These are phyloP conservation scores for Myxozyma udenii DNA, from an alignment of 805 yeast genomes.

Conservation along the genomic window DNA sequence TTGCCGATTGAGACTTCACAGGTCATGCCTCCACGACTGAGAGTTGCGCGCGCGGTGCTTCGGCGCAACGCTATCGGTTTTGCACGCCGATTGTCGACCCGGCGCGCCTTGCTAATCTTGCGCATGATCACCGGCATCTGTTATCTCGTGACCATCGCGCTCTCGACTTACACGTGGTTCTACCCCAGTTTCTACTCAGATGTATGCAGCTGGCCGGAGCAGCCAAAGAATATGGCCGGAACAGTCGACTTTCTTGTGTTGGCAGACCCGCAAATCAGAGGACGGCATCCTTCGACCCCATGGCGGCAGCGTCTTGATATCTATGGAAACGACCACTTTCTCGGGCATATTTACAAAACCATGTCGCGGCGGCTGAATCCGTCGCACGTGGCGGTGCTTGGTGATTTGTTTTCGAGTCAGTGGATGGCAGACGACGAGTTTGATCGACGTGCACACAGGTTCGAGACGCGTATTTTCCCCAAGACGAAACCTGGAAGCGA, in stretches of 20 bases:
- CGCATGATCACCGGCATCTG: too few species aligned
- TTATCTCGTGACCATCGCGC: constrained; percentile 7
- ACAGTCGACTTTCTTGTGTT: constrained; percentile 56
- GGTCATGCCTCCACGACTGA: too few species aligned
- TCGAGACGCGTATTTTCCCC: constrained; percentile 36
- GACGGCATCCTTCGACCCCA: constrained; percentile 69
- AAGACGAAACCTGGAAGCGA: neutral
- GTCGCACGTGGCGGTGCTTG: constrained; percentile 81
- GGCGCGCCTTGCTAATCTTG: too few species aligned
- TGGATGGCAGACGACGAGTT: constrained; percentile 92
- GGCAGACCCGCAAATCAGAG: constrained; percentile 97
- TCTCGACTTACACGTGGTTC: constrained; percentile 4
- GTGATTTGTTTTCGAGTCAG: constrained; percentile 89
- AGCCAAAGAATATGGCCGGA: constrained; percentile 1
- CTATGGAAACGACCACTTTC: constrained; percentile 81
- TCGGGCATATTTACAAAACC: constrained; percentile 74
- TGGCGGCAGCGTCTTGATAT: constrained; percentile 75
- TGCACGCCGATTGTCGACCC: too few species aligned
- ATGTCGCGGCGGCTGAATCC: constrained; percentile 68
- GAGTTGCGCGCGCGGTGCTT: too few species aligned
- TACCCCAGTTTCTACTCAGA: constrained; percentile 10
- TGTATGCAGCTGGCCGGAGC: constrained; percentile 17
- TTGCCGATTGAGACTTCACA: too few species aligned
- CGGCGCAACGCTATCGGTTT: too few species aligned
- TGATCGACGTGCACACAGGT: constrained; percentile 71